A percentile compares a stretch with the other conserved stretches of the same genome.
Evolutionary conservation across 257 asterid species (phyloP).

Genomic region (Solanum lignicaule): DNA sequence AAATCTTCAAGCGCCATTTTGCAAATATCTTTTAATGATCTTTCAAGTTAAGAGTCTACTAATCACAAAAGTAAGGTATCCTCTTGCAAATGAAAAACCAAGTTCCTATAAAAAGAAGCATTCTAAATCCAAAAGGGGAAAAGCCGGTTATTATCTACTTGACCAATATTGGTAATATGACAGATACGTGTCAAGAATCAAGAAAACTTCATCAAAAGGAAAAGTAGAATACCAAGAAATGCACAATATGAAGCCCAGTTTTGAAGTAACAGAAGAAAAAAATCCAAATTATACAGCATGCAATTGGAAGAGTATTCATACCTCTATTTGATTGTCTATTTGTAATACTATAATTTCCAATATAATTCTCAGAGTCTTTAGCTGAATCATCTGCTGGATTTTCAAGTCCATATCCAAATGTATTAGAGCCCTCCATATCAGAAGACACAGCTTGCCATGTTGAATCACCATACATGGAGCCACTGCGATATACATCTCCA

Average conservation of each 20-base stretch:
- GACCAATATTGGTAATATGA: neutral
- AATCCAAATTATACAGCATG: constrained; percentile 13
- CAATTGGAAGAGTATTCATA: constrained; percentile 16
- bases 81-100: neutral
- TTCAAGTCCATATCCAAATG: constrained; percentile 41
- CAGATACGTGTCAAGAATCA: neutral
- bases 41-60: neutral
- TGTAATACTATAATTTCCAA: constrained; percentile 35
- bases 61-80: neutral
- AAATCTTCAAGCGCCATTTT: neutral
- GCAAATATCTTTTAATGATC: neutral
- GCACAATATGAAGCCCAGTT: neutral
- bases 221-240: neutral
- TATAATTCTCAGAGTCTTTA: constrained; percentile 30
- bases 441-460: constrained; percentile 38
- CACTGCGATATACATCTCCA: constrained; percentile 25
- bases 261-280: neutral
- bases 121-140: neutral
- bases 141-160: neutral
- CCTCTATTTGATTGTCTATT: constrained; percentile 73
- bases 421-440: constrained; percentile 24
- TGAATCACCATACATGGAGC: constrained; percentile 32
- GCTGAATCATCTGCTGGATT: constrained; percentile 26
- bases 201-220: neutral
- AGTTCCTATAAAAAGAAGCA: neutral